These are phyloP conservation scores for Diaporthe sp. DNA, from an alignment of 2,329 filamentous ascomycete genomes.

Conservation along the genomic window DNA sequence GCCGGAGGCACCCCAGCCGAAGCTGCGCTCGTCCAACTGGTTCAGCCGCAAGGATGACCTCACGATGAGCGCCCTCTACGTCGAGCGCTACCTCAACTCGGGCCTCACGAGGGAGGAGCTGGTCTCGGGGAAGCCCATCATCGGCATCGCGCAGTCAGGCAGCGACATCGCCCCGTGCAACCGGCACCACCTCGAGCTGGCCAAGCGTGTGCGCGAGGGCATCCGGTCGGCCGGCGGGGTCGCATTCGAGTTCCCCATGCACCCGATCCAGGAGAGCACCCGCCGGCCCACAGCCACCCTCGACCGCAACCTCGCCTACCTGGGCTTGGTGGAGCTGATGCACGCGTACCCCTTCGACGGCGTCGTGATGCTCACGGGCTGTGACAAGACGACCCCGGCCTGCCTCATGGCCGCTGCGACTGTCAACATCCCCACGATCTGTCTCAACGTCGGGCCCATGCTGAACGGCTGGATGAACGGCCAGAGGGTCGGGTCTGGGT, in stretches of 20 bases:
- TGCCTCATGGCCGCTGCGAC: slow-evolving; percentile 66
- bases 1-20: slow-evolving; percentile 19
- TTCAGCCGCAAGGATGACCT: slow-evolving; percentile 57
- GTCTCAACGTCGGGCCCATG: slow-evolving; percentile 67
- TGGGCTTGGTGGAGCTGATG: slow-evolving; percentile 63
- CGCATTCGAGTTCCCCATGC: slow-evolving; percentile 65
- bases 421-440: slow-evolving; percentile 65
- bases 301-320: slow-evolving; percentile 64
- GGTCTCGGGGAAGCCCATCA: slow-evolving; percentile 63
- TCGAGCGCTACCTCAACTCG: slow-evolving; percentile 65
- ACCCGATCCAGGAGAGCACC: slow-evolving; percentile 65
- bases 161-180: slow-evolving; percentile 66
- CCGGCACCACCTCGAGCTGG: slow-evolving; percentile 62
- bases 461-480: slow-evolving; percentile 61
- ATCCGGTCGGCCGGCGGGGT: slow-evolving; percentile 64
- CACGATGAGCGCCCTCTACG: slow-evolving; percentile 55
- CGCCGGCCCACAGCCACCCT: slow-evolving; percentile 63
- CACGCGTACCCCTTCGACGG: slow-evolving; percentile 64
- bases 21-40: slow-evolving; percentile 59
- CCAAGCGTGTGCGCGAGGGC: slow-evolving; percentile 64
- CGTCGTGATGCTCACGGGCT: slow-evolving; percentile 65
- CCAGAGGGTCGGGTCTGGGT: slow-evolving; percentile 59
- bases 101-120: slow-evolving; percentile 64
- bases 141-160: slow-evolving; percentile 66
- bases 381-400: slow-evolving; percentile 67